Base-by-base conservation (phyloP, 331 rosid species). In the Arachis monticola region DNA sequence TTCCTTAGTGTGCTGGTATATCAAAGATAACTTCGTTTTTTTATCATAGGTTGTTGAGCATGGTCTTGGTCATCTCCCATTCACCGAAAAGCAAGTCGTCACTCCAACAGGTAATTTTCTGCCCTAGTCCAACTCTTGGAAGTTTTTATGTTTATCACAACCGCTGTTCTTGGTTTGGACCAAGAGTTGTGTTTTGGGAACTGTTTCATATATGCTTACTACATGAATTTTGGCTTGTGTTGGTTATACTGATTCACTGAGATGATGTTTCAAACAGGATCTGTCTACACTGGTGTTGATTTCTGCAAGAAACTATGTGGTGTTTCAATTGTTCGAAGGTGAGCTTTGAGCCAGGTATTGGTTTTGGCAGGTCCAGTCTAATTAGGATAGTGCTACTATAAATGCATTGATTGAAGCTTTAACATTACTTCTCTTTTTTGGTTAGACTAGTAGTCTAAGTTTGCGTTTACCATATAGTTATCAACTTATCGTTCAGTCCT, bases 291-390 rank as follows among this genome's bases (percentile, higher is more conserved):
- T 45, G 99, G 99, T 73, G 99, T 95, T 44, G 99, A 95, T 80
- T 95, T 95, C 76, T 88, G 97, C 67, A 95, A 95, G 95, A 88
- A 97, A 83, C 79, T 95, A 74, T 95, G 99, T 69, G 99, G 99
- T 74, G 99, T 92, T 51, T 95, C 99, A 51, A 88, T 95, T 76
- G 90, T 95, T 84, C 81, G 97, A 84, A 95, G 99, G 99, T 95
- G 85, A 87, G 97, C 83, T 82, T 79, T 80, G 84, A 73, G 63
- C 61, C 85, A 69, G 87, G 85, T 85, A 82, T 81, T 86, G 65
- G 74, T 79, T 81, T 74, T 80, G 55, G 70, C 31, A 52, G 79
- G 76, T 73, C 56, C 56, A 46, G 65, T 63, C 55, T 67, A 77
- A 88, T 12, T 13, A 65, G 46, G 60, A 47, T 61, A 57, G 65